Evolutionary conservation across 176 grass and related monocot genomes (phyloP), one percentile per base, ranked within the genome.

Genomic region (Luzula sylvatica): DNA sequence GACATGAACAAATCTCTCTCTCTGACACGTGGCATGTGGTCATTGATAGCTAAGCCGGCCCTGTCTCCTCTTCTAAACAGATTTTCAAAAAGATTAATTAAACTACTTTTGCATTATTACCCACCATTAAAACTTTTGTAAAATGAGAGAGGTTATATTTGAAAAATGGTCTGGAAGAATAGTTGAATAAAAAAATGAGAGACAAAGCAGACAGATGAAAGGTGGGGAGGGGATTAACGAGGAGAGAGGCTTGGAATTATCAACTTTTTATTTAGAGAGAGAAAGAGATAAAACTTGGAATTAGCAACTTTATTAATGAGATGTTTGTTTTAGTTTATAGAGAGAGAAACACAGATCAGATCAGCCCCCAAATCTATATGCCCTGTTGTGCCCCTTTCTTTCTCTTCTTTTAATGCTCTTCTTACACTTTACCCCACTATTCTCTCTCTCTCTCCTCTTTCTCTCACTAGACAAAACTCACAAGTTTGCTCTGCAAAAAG

Each of bases 401-500:
- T 77, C 77, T 78, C 77, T 60, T 24, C 72, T 77, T 77, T 79
- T 73, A 46, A 80, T 67, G 80, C 65, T n/a, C n/a, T n/a, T n/a
- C 38, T 57, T 43, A 41, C 73, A 71, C 76, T 75, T 83, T 86
- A 63, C 13, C 72, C 75, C 76, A 55, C 61, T 72, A 0, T 65
- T 11, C 12, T 45, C 39, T 39, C 54, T 42, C 28, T 51, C 20
- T 19, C 38, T 42, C 26, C 21, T 25, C 47, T 15, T 3, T 61
- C 58, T 46, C 63, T 42, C 68, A 42, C 51, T 58, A 65, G 71
- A 48, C n/a, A 68, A 15, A 63, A 53, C 55, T 52, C 56, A 58
- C 70, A 75, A 60, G 84, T 69, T 65, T 75, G 55, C 21, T 60
- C 80, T 81, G 80, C 66, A 48, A 84, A 80, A 84, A 85, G 86